A percentile compares a stretch with the other conserved stretches of the same genome.
Conservation (phyloP, 192 early-diverging fungal genomes). For the Linnemannia hyalina region DNA sequence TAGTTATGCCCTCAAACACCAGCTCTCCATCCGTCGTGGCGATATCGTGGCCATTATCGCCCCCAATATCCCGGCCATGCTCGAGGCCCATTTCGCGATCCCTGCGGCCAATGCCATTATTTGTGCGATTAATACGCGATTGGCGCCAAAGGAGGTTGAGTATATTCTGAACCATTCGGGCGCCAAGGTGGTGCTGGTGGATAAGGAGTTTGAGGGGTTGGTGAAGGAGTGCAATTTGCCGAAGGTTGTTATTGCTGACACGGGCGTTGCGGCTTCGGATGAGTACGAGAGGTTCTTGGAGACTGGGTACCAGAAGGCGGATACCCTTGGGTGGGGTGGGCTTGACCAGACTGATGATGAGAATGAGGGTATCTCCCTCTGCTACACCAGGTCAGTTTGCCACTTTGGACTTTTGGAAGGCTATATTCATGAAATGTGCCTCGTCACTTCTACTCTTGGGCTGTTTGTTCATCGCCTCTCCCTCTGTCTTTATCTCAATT, state of each 20-base stretch:
- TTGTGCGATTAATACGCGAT: conserved; percentile 70
- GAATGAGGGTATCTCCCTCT: conserved; percentile 62
- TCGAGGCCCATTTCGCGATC: conserved; percentile 75
- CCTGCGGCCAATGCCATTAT: conserved; percentile 67
- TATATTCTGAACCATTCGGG: conserved; percentile 70
- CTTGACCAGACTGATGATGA: conserved; percentile 64
- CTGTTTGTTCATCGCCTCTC: background rate
- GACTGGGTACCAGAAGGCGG: conserved; percentile 32
- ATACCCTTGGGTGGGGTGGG: conserved; percentile 55
- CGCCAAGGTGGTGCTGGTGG: conserved; percentile 63
- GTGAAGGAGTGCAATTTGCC: conserved; percentile 36
- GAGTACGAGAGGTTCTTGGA: conserved; percentile 65
- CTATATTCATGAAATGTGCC: background rate
- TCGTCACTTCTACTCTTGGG: background rate
- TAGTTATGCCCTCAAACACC: conserved; percentile 56
- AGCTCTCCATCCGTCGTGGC: conserved; percentile 48
- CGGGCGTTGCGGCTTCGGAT: conserved; percentile 45
- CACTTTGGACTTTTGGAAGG: background rate
- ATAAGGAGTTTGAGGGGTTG: conserved; percentile 57
- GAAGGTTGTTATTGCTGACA: conserved; percentile 38
- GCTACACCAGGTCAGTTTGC: conserved; percentile 61
- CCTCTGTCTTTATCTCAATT: too few relatives aligned
- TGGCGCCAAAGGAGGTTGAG: conserved; percentile 63
- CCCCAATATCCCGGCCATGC: conserved; percentile 67
- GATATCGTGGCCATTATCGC: conserved; percentile 68